Percentiles rank a stretch among this genome's conserved stretches.
phyloP scores from a whole-genome alignment of 805 yeast species.

The Nakazawaea populi region DNA sequence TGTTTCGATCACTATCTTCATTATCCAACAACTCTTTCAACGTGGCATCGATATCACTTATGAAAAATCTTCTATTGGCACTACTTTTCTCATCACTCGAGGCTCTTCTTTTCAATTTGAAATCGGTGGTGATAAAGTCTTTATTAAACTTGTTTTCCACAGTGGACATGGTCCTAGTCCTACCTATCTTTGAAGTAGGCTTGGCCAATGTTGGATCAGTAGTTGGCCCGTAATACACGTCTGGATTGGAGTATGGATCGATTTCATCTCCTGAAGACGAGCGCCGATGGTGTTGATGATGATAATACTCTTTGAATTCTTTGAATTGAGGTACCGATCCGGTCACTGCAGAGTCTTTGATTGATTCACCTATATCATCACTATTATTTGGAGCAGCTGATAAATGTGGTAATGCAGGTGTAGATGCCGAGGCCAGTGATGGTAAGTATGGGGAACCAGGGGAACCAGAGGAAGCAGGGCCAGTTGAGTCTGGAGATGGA shows the following conservation, averaged over 20 bases:
- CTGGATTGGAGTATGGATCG: slow-evolving; percentile 67
- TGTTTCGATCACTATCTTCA: slow-evolving; percentile 83
- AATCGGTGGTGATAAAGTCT: slow-evolving; percentile 1
- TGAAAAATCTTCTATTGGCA: slow-evolving; percentile 47
- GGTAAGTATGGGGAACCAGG: background rate
- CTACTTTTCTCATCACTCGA: slow-evolving; percentile 46
- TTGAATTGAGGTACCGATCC: slow-evolving; percentile 4
- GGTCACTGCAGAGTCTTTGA: background rate
- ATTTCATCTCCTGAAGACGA: slow-evolving; percentile 41
- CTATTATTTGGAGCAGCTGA: background rate
- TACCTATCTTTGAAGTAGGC: slow-evolving; percentile 34
- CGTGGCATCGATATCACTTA: slow-evolving; percentile 70
- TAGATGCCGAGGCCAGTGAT: background rate
- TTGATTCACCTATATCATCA: background rate
- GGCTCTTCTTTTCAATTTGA: slow-evolving; percentile 36
- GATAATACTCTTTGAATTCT: slow-evolving; percentile 10
- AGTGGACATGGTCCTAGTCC: slow-evolving; percentile 49
- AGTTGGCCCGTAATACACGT: slow-evolving; percentile 60
- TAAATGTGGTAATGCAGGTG: background rate
- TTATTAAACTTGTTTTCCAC: slow-evolving; percentile 15
- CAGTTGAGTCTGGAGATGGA: background rate
- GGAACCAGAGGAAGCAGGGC: background rate
- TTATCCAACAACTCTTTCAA: slow-evolving; percentile 58
- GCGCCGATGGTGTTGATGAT: slow-evolving; percentile 3
- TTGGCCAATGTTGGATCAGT: slow-evolving; percentile 47